Base-by-base conservation (phyloP, 73 alveolate species). In the Symbiodinium natans region DNA sequence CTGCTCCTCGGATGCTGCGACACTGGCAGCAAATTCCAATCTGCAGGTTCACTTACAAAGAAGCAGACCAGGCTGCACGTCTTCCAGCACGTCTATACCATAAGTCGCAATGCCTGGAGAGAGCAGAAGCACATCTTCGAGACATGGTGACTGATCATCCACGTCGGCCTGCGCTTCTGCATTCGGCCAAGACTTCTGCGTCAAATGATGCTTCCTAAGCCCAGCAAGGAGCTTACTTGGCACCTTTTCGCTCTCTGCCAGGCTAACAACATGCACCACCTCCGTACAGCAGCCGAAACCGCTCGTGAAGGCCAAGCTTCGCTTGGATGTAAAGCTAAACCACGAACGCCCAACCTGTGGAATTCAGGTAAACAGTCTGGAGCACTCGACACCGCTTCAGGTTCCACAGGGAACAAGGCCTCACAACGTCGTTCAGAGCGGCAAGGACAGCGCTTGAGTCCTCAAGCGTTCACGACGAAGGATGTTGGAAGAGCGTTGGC, bases 281-380 rank as follows among this genome's bases (percentile, higher is more conserved):
- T n/a, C n/a, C n/a, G n/a, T n/a, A n/a, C n/a, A n/a, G n/a, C n/a
- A n/a, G n/a, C n/a, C n/a, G n/a, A n/a, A n/a, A n/a, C n/a, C n/a
- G n/a, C n/a, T n/a, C n/a, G n/a, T n/a, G 19, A 6, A 56, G 0
- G 80, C 80, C 80, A 63, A 27, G 80, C 40, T 63, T 23, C 80
- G 36, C 27, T n/a, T 31, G 73, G 86, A 29, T 88, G 86, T 42
- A 59, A 9, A 15, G 74, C 86, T 42, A 88, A 25, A 46, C 95
- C 95, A 29, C 86, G 95, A 15, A 88, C 95, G 11, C 95, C 95
- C 11, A 88, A 43, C 86, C 95, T 88, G 93, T 6, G 25, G 33
- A 59, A 46, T 9, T 5, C 36, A 25, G 80, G 40, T 36, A 9
- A 9, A 29, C 1, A 31, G 40, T 63, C 29, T n/a, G 80, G 27